A percentile compares a stretch with the other conserved stretches of the same genome.
Conservation (phyloP, 2,329 filamentous ascomycete genomes). For the Sporothrix dimorphospora region DNA sequence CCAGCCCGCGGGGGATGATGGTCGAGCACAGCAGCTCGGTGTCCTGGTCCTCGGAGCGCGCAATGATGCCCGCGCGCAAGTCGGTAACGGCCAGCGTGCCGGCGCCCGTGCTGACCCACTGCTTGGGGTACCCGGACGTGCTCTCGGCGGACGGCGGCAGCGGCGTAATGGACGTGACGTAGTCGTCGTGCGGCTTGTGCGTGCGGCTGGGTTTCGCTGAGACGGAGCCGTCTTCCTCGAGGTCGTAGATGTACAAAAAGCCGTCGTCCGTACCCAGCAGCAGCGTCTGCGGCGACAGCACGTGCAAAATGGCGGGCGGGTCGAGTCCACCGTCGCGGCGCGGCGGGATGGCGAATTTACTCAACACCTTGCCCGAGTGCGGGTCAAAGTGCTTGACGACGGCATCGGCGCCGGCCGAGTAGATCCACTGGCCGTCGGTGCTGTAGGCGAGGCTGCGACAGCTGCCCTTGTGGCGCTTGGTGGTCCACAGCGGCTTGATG, state of each 20-base stretch:
- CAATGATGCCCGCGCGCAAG: slow-evolving; percentile 80
- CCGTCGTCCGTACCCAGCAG: slow-evolving; percentile 90
- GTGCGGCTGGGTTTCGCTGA: slow-evolving; percentile 69
- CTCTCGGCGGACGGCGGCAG: slow-evolving; percentile 78
- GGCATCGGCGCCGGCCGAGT: slow-evolving; percentile 63
- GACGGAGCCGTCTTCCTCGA: slow-evolving; percentile 63
- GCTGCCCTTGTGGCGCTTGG: slow-evolving; percentile 89
- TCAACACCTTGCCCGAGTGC: slow-evolving; percentile 67
- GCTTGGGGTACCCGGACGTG: slow-evolving; percentile 87
- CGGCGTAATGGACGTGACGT: slow-evolving; percentile 84
- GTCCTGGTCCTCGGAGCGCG: slow-evolving; percentile 91
- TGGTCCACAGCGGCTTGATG: slow-evolving; percentile 84
- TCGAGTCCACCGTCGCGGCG: slow-evolving; percentile 50
- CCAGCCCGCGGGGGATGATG: slow-evolving; percentile 72
- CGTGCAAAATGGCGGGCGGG: slow-evolving; percentile 75
- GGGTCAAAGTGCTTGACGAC: slow-evolving; percentile 60
- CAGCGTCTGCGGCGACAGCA: slow-evolving; percentile 83
- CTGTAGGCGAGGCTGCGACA: slow-evolving; percentile 81
- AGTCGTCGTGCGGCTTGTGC: slow-evolving; percentile 87
- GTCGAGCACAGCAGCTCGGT: slow-evolving; percentile 85
- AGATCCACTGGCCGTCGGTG: slow-evolving; percentile 71
- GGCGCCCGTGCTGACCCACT: slow-evolving; percentile 92
- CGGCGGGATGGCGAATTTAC: slow-evolving; percentile 78
- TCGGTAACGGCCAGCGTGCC: slow-evolving; percentile 91
- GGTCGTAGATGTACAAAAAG: slow-evolving; percentile 83